Evolutionary conservation across 208 protist species (phyloP).

Genomic region (Lotmaria passim): DNA sequence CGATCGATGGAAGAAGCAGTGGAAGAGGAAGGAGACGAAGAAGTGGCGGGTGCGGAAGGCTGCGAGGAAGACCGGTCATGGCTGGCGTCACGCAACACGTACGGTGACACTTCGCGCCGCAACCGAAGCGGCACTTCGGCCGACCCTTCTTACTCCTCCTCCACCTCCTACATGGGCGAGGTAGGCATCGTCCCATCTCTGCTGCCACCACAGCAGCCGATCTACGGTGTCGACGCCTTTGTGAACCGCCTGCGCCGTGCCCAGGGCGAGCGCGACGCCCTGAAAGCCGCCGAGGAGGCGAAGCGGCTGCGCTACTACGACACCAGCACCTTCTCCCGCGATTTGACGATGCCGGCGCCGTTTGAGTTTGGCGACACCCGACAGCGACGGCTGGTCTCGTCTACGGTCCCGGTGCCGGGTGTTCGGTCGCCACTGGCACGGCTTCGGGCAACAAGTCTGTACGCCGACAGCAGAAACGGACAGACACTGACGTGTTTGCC

Average conservation of each 20-base stretch:
- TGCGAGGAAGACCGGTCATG: background rate
- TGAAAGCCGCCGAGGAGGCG: conserved; percentile 43
- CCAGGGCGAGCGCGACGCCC: conserved; percentile 32
- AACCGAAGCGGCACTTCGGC: background rate
- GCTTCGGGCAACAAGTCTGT: conserved; percentile 1
- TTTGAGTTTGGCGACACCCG: conserved; percentile 40
- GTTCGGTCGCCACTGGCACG: conserved; percentile 8
- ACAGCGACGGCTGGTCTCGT: conserved; percentile 7
- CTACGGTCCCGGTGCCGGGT: conserved; percentile 2
- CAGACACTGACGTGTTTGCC: background rate
- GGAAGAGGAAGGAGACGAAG: background rate
- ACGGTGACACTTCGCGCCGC: no score
- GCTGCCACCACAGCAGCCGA: conserved; percentile 22
- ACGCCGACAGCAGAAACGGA: no score
- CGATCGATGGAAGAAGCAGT: conserved; percentile 9
- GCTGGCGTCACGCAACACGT: background rate
- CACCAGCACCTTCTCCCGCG: conserved; percentile 38
- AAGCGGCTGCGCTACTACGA: conserved; percentile 42
- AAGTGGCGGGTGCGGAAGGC: background rate
- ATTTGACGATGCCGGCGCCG: conserved; percentile 45
- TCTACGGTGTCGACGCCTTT: conserved; percentile 47
- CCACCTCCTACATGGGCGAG: background rate
- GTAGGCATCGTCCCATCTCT: conserved; percentile 13
- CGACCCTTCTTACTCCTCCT: background rate
- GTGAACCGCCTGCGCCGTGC: conserved; percentile 50